Evolutionary conservation across 495 filamentous ascomycete genomes (phyloP).

Genomic region (Penicillium arizonense): DNA sequence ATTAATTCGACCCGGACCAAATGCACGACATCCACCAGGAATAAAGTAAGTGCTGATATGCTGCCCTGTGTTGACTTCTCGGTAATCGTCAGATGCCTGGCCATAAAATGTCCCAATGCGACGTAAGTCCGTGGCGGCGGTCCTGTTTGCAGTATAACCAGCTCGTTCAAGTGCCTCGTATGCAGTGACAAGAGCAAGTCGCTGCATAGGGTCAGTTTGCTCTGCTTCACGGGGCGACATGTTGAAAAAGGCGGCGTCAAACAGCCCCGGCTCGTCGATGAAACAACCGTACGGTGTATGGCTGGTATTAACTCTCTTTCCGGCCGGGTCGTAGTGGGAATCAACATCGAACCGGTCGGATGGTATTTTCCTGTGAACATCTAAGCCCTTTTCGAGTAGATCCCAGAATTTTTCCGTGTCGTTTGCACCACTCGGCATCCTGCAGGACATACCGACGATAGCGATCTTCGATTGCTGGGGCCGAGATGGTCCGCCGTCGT

Average conservation of each 20-base stretch:
- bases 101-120: conserved; percentile 34
- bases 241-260: conserved; percentile 23
- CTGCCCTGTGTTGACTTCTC: not conserved
- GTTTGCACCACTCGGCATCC: too few relatives aligned
- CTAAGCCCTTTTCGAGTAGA: too few relatives aligned
- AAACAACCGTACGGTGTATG: conserved; percentile 28
- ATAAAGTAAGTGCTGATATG: not conserved
- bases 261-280: conserved; percentile 19
- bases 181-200: conserved; percentile 26
- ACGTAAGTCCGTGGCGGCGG: conserved; percentile 8
- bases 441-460: too few relatives aligned
- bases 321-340: too few relatives aligned
- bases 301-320: too few relatives aligned
- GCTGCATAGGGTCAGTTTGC: conserved; percentile 26
- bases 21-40: not conserved
- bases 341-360: too few relatives aligned
- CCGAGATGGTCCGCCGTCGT: too few relatives aligned
- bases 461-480: too few relatives aligned
- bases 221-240: conserved; percentile 18
- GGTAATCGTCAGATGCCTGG: conserved; percentile 4
- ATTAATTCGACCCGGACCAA: not conserved
- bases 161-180: conserved; percentile 35
- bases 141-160: conserved; percentile 18
- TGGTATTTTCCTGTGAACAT: too few relatives aligned
- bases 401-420: too few relatives aligned